Evolutionary conservation across 2,329 filamentous ascomycete species (phyloP), one percentile per base, ranked within the genome.

Genomic region (Diaporthe eres): DNA sequence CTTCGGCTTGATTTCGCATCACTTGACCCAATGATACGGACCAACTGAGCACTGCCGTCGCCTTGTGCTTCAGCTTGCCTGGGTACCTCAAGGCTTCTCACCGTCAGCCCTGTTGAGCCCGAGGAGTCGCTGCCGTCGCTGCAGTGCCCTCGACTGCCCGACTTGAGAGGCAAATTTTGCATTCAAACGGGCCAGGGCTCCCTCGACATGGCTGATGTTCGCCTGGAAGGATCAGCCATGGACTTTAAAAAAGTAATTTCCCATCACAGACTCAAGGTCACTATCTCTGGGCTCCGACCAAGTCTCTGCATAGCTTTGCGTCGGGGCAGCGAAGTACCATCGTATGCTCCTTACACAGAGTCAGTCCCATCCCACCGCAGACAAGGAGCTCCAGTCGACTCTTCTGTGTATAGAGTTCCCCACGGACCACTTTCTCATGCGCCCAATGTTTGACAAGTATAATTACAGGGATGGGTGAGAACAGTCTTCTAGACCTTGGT

Each of bases 151-250:
- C 12, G n/a, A 25, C 9, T 5, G 51, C 7, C 49, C 13, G 49
- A 12, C 0, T 12, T 28, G 51, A 15, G 51, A 25, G n/a, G 10
- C 15, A 0, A 15, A 1, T 2, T 12, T 3, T 9, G n/a, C 0
- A 25, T 0, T 13, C 0, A 7, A 53, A 53, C 1, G 10, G 10
- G 12, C 10, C 12, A 53, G 28, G 51, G 1, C 1, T 7, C 17
- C n/a, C 3, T 28, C n/a, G 51, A 28, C n/a, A 3, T 53, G n/a
- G 51, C 49, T 25, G 12, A 12, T 15, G 7, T n/a, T 13, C 4
- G 13, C 4, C 13, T 53, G 12, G 4, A 25, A 7, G 12, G 1
- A 15, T 19, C 0, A 53, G 12, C 12, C 51, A 28, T 53, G 2
- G n/a, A 53, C 2, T 22, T 1, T 22, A 4, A 13, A 28, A n/a